Evolutionary conservation across 2,329 filamentous ascomycete genomes (phyloP).

Genomic region (Pochonia chlamydosporia): DNA sequence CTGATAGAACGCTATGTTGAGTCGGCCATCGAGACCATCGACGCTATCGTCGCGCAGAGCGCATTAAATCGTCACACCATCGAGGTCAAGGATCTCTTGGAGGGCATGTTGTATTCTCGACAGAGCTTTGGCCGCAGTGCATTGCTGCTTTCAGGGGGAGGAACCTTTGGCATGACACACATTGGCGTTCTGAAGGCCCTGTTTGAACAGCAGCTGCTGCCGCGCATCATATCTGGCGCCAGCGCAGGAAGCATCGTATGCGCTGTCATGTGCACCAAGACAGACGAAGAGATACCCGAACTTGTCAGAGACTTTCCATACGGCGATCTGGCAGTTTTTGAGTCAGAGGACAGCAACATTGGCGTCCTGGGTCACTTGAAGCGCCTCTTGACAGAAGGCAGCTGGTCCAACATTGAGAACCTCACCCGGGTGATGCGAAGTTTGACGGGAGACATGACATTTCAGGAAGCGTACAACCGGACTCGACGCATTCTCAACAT

Average conservation of each 20-base stretch:
- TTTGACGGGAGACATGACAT: slow-evolving; percentile 83
- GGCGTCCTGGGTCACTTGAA: slow-evolving; percentile 63
- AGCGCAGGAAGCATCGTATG: slow-evolving; percentile 85
- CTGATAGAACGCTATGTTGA: slow-evolving; percentile 84
- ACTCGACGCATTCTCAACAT: slow-evolving; percentile 90
- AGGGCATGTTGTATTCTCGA: slow-evolving; percentile 64
- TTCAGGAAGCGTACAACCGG: slow-evolving; percentile 93
- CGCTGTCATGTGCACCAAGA: slow-evolving; percentile 70
- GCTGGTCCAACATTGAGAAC: slow-evolving; percentile 79
- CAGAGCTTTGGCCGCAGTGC: slow-evolving; percentile 84
- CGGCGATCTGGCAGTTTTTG: slow-evolving; percentile 78
- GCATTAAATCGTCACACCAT: slow-evolving; percentile 42
- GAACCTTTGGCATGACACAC: slow-evolving; percentile 88
- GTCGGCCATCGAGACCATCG: slow-evolving; percentile 69
- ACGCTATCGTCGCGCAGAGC: slow-evolving; percentile 61
- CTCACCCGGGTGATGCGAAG: slow-evolving; percentile 74
- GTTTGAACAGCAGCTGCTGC: slow-evolving; percentile 68
- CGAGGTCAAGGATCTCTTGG: slow-evolving; percentile 54
- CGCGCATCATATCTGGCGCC: slow-evolving; percentile 80
- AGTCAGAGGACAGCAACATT: slow-evolving; percentile 52
- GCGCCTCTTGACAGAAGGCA: slow-evolving; percentile 73
- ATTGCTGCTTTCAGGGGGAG: slow-evolving; percentile 76
- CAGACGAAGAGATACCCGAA: slow-evolving; percentile 69
- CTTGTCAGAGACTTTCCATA: slow-evolving; percentile 67
- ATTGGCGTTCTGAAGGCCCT: slow-evolving; percentile 81